Conservation (phyloP, 1,284 basidiomycete species). For the Heterobasidion irregulare region DNA sequence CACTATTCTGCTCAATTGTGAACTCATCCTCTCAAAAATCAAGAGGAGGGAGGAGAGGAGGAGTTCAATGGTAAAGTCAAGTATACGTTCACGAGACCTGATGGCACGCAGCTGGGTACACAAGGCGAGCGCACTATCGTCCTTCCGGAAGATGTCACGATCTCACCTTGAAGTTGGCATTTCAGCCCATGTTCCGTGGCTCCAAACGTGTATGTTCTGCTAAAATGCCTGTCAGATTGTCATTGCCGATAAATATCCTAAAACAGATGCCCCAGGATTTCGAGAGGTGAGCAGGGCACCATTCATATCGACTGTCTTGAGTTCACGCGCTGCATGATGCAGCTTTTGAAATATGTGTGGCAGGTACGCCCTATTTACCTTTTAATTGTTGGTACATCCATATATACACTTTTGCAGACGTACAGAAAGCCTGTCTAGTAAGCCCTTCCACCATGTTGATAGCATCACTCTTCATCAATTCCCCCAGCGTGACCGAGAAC, state of each 20-base stretch:
- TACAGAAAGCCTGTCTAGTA: slow-evolving; percentile 34
- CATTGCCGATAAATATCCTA: background rate
- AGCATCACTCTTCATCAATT: background rate
- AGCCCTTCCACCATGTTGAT: background rate
- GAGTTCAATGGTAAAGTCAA: slow-evolving; percentile 36
- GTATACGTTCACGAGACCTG: slow-evolving; percentile 29
- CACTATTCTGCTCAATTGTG: slow-evolving; percentile 9
- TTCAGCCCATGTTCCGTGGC: slow-evolving; percentile 1
- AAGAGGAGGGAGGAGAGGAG: slow-evolving; percentile 28
- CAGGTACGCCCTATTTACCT: slow-evolving; percentile 12
- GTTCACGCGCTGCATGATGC: background rate
- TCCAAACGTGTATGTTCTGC: slow-evolving; percentile 1
- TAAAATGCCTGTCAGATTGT: background rate
- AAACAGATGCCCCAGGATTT: slow-evolving; percentile 9
- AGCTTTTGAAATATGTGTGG: slow-evolving; percentile 31
- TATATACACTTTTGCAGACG: slow-evolving; percentile 14
- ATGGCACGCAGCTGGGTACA: slow-evolving; percentile 36
- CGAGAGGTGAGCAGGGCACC: slow-evolving; percentile 8
- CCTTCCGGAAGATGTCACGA: background rate
- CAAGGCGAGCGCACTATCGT: slow-evolving; percentile 16
- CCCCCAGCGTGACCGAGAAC: slow-evolving; percentile 47
- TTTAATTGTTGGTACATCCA: background rate
- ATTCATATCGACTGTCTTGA: background rate
- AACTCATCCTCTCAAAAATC: background rate
- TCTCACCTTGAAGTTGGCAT: background rate